These are phyloP conservation scores for Oryza brachyantha DNA, from an alignment of 176 grass and related monocot species.

Conservation along the genomic window DNA sequence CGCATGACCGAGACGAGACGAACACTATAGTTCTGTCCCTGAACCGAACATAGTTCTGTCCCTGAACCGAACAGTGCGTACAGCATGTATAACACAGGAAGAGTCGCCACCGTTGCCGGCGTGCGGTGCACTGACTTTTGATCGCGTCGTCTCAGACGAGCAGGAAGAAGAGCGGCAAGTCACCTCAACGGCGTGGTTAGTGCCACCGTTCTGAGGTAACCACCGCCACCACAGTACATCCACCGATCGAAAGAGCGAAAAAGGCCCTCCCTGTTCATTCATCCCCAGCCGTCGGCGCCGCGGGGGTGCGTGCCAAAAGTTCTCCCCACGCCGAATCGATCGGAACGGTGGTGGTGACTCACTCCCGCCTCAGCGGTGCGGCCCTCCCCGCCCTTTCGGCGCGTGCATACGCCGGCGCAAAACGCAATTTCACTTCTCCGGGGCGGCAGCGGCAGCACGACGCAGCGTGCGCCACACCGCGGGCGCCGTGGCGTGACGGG, in stretches of 20 bases:
- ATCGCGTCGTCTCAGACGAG: not conserved
- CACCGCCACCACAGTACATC: not conserved
- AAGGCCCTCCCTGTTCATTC: not conserved
- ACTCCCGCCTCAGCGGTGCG: not conserved
- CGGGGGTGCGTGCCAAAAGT: not conserved
- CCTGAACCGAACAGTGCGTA: not conserved
- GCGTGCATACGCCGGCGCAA: not conserved
- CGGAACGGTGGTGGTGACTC: not conserved
- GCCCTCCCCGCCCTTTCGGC: slow-evolving; percentile 17
- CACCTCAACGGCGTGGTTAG: not conserved
- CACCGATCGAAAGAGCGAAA: not conserved
- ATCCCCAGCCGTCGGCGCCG: not conserved
- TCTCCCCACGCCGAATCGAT: not conserved
- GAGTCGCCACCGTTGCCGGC: too few relatives aligned
- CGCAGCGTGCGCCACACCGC: not conserved
- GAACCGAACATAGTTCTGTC: not conserved
- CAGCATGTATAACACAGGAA: not conserved
- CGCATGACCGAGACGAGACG: not conserved
- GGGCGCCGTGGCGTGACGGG: not conserved
- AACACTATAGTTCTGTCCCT: not conserved
- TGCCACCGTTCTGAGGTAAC: not conserved
- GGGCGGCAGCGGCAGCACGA: not conserved
- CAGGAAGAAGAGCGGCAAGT: not conserved
- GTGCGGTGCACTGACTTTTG: not conserved
- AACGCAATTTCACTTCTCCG: not conserved